A percentile compares a stretch with the other conserved stretches of the same genome.
Evolutionary conservation across 1,284 basidiomycete species (phyloP).

Genomic region (Tremellales sp.): DNA sequence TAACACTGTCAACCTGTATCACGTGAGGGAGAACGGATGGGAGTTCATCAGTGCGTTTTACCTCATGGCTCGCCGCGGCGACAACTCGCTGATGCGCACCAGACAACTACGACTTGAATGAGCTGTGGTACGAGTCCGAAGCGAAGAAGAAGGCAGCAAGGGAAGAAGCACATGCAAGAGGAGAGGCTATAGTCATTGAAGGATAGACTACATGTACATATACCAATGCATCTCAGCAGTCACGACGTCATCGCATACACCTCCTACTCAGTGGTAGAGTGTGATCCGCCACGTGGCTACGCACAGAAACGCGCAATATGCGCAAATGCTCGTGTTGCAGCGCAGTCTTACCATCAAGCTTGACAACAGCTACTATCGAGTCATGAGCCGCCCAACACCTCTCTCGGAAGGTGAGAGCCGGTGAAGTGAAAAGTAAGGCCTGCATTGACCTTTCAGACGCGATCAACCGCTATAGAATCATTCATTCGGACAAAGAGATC

Average conservation of each 20-base stretch:
- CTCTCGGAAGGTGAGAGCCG: not conserved
- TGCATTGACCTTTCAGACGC: constrained; percentile 36
- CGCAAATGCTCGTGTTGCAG: no score
- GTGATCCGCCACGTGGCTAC: no score
- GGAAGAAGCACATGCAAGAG: constrained; percentile 8
- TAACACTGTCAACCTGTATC: constrained; percentile 93
- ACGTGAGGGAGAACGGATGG: constrained; percentile 93
- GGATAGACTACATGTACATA: no score
- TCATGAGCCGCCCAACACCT: not conserved
- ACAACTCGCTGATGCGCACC: not conserved
- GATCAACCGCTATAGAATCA: constrained; percentile 38
- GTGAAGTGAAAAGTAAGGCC: no score
- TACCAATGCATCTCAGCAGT: no score
- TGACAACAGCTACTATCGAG: no score
- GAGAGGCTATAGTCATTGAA: not conserved
- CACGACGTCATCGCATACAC: no score
- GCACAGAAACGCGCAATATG: no score
- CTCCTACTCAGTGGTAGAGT: no score
- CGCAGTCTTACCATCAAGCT: no score
- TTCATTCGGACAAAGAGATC: constrained; percentile 38
- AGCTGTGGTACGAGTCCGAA: constrained; percentile 50
- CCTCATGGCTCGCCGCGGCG: not conserved
- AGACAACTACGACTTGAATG: constrained; percentile 50
- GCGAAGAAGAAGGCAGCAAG: constrained; percentile 43
- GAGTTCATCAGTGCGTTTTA: constrained; percentile 72